Conservation (phyloP, 106 monocot species). For the Apostasia ramifera region DNA sequence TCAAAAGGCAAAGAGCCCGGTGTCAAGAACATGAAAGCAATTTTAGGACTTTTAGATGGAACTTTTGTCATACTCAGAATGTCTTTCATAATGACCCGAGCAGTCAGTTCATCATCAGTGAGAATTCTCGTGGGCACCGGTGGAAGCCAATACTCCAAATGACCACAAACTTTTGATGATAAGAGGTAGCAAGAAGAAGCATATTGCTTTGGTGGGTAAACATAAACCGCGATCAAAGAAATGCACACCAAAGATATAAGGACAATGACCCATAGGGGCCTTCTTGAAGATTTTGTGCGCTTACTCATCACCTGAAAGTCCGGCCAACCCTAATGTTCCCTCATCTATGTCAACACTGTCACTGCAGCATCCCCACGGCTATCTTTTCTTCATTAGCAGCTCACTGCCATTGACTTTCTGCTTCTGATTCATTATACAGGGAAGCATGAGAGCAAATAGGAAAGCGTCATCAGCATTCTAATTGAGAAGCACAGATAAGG, state of each 20-base stretch:
- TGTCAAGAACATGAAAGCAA: conserved; percentile 96
- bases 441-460: no score
- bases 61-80: conserved; percentile 39
- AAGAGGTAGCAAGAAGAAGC: conserved; percentile 52
- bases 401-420: no score
- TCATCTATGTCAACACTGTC: no score
- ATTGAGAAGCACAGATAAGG: no score
- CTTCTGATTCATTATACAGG: no score
- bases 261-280: conserved; percentile 77
- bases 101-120: conserved; percentile 66
- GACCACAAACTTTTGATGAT: conserved; percentile 36
- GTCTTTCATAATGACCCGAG: conserved; percentile 37
- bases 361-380: no score
- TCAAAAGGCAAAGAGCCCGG: conserved; percentile 87
- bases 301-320: no score
- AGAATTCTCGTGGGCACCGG: conserved; percentile 28
- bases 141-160: conserved; percentile 62
- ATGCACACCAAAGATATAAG: conserved; percentile 58
- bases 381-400: no score
- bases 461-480: no score
- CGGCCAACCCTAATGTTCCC: no score
- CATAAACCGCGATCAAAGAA: conserved; percentile 50
- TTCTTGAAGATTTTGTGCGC: conserved; percentile 28
- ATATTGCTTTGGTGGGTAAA: conserved; percentile 47
- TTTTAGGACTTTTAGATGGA: conserved; percentile 51